Percentiles rank a stretch among this genome's conserved stretches.
These are phyloP conservation scores for Aspergillus nomiae DNA, from an alignment of 2,329 filamentous ascomycete species.

Conservation along the genomic window DNA sequence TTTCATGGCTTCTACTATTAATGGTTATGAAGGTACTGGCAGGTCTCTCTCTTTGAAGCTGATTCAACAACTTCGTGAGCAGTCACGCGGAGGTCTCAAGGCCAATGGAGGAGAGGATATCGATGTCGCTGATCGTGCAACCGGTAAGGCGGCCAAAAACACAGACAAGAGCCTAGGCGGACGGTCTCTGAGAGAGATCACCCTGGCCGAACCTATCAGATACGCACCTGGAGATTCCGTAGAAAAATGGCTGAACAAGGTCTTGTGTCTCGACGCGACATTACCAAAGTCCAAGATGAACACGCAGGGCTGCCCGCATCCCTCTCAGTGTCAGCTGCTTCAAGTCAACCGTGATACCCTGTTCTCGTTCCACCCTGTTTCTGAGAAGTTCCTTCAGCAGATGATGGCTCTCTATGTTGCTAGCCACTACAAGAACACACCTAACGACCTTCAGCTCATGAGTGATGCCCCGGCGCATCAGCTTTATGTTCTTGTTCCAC, in stretches of 20 bases:
- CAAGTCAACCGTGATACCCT: constrained; percentile 95
- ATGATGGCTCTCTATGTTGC: constrained; percentile 98
- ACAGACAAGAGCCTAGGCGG: constrained; percentile 64
- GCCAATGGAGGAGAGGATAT: constrained; percentile 57
- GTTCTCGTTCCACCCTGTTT: constrained; percentile 96
- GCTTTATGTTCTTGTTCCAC: constrained; percentile 89
- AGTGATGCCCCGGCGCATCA: constrained; percentile 96
- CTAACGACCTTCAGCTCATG: constrained; percentile 98
- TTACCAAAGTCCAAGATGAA: constrained; percentile 74
- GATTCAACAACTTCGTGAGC: constrained; percentile 94
- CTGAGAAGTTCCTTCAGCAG: constrained; percentile 94
- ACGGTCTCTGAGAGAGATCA: constrained; percentile 86
- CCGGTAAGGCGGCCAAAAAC: constrained; percentile 70
- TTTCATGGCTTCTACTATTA: constrained; percentile 99
- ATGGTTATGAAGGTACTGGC: constrained; percentile 96
- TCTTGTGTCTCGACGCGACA: constrained; percentile 91
- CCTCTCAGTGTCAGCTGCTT: constrained; percentile 85
- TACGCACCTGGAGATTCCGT: constrained; percentile 89
- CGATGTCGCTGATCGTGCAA: constrained; percentile 74
- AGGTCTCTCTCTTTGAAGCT: constrained; percentile 92
- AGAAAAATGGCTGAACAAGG: constrained; percentile 93
- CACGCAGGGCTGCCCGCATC: constrained; percentile 82
- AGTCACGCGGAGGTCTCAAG: constrained; percentile 70
- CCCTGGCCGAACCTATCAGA: constrained; percentile 88
- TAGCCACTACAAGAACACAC: constrained; percentile 97